Conservation (phyloP, 257 asterid species). For the Anisodus acutangulus region DNA sequence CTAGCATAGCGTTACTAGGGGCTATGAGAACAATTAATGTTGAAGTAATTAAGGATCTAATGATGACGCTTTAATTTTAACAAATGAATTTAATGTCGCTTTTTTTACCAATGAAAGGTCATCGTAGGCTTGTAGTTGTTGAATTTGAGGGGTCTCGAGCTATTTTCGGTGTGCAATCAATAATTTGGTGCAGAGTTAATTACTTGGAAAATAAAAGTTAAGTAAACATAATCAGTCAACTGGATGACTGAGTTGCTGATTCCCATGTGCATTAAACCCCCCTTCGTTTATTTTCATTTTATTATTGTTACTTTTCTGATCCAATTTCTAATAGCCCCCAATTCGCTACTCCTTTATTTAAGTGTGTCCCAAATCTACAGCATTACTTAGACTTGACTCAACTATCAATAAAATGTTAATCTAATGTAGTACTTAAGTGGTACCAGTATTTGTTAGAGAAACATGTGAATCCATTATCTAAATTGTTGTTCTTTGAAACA, state of each 20-base stretch:
- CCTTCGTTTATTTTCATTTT: not conserved
- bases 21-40: not conserved
- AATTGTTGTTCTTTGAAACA: not conserved
- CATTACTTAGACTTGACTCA: not conserved
- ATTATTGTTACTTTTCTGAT: not conserved
- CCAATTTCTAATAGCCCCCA: not conserved
- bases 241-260: not conserved
- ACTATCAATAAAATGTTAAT: no score
- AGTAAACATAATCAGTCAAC: not conserved
- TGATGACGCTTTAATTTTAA: not conserved
- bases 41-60: not conserved
- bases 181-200: slow-evolving; percentile 8
- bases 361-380: not conserved
- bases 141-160: slow-evolving; percentile 26
- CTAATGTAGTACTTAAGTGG: no score
- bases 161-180: slow-evolving; percentile 17
- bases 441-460: not conserved
- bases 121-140: not conserved
- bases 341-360: not conserved
- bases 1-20: not conserved
- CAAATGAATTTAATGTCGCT: not conserved
- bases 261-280: slow-evolving; percentile 24
- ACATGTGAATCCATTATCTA: no score
- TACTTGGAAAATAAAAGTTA: not conserved
- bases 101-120: not conserved